Evolutionary conservation across 2,329 filamentous ascomycete genomes (phyloP), one percentile per base, ranked within the genome.

Genomic region (Xylaria sp.): DNA sequence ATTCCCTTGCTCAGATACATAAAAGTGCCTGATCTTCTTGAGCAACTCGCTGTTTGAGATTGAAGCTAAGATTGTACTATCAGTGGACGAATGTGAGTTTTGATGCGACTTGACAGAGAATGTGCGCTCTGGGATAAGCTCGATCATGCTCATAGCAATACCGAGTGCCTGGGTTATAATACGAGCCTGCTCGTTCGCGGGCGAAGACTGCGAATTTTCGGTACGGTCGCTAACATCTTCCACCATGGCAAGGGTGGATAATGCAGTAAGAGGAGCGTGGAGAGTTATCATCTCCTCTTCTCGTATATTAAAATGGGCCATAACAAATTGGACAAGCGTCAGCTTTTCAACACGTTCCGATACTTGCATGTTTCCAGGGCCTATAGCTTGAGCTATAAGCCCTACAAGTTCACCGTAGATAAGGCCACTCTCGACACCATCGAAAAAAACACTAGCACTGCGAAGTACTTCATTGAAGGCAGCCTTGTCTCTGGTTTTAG

Each of bases 361-460:
- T 3, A 78, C 74, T 41, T 77, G 76, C n/a, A 82, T 63, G 44
- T 78, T 81, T 25, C 83, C 84, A 5, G 85, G 81, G 2, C 84
- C 83, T 63, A 90, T 82, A n/a, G 88, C 84, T 74, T 89, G 85
- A 1, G 86, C 85, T 68, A 96, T 83, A 51, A 96, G 85, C 13
- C 88, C 84, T 65, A 93, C 83, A 65, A 97, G 85, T 77, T 97
- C 93, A 57, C 91, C 90, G 84, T 97, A 99, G 56, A 99, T 97
- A 23, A 98, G 84, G 8, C 92, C 92, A 75, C 94, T 97, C 81
- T 99, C 96, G 48, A 98, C 95, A 5, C 95, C 95, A 78, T 99
- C 96, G 74, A 99, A 99, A 81, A 99, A 99, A 50, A 96, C 91
- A 77, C 92, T 97, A 5, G 95, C 96, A 78, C 95, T 98, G 74